Percentiles rank a stretch among this genome's conserved stretches.
These are phyloP conservation scores for Coemansia guatemalensis DNA, from an alignment of 192 early-diverging fungal species.

Conservation along the genomic window DNA sequence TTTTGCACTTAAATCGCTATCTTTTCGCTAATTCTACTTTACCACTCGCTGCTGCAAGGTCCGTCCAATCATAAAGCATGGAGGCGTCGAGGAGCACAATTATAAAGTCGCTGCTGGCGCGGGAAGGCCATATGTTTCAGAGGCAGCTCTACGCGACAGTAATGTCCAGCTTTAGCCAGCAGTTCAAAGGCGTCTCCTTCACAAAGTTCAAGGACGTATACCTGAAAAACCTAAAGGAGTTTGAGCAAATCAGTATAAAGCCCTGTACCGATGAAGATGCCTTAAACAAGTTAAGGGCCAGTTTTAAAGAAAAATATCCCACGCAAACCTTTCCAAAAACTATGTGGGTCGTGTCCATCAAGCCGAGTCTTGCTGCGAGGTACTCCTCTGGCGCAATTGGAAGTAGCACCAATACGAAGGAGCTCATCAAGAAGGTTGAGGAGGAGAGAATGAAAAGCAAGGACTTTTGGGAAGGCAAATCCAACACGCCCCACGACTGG, in stretches of 20 bases:
- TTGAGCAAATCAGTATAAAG: conserved; percentile 32
- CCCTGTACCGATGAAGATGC: conserved; percentile 16
- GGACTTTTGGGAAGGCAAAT: conserved; percentile 48
- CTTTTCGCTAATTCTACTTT: background rate
- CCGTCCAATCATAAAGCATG: background rate
- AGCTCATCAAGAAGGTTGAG: conserved; percentile 22
- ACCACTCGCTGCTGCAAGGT: background rate
- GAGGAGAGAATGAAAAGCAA: conserved; percentile 36
- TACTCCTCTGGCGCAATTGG: conserved; percentile 8
- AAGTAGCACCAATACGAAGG: conserved; percentile 6
- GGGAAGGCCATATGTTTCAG: conserved; percentile 28
- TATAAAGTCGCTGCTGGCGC: conserved; percentile 36
- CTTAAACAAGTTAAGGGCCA: conserved; percentile 16
- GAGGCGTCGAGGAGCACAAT: conserved; percentile 36
- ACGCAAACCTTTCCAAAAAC: background rate
- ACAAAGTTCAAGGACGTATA: conserved; percentile 40
- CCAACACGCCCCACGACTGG: conserved; percentile 51
- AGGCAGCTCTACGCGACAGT: conserved; percentile 33
- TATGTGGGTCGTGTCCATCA: conserved; percentile 20
- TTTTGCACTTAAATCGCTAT: background rate
- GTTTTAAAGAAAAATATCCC: background rate
- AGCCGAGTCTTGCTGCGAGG: conserved; percentile 2
- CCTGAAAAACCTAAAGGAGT: conserved; percentile 37
- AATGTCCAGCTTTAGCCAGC: conserved; percentile 18
- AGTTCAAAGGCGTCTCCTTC: conserved; percentile 29